A percentile compares a stretch with the other conserved stretches of the same genome.
phyloP scores from a whole-genome alignment of 306 rosid species.

The Senna siamea region DNA sequence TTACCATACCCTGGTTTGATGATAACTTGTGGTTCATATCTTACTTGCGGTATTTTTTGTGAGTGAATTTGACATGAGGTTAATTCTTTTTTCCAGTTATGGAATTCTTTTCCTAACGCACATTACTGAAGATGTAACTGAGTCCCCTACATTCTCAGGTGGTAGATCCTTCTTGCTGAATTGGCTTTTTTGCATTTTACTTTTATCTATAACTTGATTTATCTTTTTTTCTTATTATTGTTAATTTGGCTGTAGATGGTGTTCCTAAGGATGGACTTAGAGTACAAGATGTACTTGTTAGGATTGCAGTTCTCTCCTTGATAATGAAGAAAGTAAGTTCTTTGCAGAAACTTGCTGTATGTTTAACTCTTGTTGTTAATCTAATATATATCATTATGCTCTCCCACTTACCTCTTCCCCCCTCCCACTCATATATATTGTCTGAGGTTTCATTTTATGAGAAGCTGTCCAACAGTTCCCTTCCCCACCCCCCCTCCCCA shows the following conservation, averaged over 20 bases:
- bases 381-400: slow-evolving; percentile 22
- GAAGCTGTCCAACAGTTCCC: not conserved
- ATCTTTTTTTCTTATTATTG: slow-evolving; percentile 28
- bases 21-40: not conserved
- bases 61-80: slow-evolving; percentile 37
- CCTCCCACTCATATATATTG: too few species aligned
- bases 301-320: slow-evolving; percentile 78
- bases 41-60: slow-evolving; percentile 26
- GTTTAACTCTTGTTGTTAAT: slow-evolving; percentile 5
- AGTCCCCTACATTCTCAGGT: slow-evolving; percentile 86
- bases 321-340: slow-evolving; percentile 80
- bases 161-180: slow-evolving; percentile 38
- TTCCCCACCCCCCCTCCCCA: too few species aligned
- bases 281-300: slow-evolving; percentile 85
- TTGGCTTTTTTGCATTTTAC: slow-evolving; percentile 23
- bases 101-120: slow-evolving; percentile 86
- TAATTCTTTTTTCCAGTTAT: slow-evolving; percentile 55
- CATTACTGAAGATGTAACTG: slow-evolving; percentile 76
- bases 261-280: slow-evolving; percentile 99
- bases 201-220: slow-evolving; percentile 16
- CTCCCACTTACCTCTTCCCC: not conserved
- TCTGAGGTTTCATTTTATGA: not conserved
- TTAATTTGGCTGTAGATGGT: slow-evolving; percentile 68
- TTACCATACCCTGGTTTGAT: too few species aligned
- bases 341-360: not conserved